Evolutionary conservation across 495 filamentous ascomycete species (phyloP).

Genomic region (Penicillium robsamsonii): DNA sequence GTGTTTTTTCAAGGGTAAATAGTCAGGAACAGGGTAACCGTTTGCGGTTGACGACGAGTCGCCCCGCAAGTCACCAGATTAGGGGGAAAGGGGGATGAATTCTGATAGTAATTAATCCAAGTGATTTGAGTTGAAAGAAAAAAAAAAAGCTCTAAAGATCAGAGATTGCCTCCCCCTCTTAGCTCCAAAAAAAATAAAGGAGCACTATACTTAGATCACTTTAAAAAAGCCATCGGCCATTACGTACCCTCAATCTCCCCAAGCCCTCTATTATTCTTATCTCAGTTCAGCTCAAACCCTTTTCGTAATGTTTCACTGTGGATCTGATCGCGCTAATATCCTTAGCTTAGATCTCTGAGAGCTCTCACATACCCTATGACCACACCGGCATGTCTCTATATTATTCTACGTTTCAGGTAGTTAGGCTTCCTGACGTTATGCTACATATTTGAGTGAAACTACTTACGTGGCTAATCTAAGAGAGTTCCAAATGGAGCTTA

Average conservation of each 20-base stretch:
- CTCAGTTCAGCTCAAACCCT: background rate
- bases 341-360: slow-evolving; percentile 19
- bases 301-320: slow-evolving; percentile 32
- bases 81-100: slow-evolving; percentile 1
- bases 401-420: background rate
- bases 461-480: no score
- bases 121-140: background rate
- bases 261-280: background rate
- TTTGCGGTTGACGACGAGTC: slow-evolving; percentile 31
- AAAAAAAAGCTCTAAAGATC: slow-evolving; percentile 2
- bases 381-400: background rate
- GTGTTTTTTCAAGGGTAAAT: slow-evolving; percentile 3
- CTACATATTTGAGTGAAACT: background rate
- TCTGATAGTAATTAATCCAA: background rate
- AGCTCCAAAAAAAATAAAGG: background rate
- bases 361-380: background rate
- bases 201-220: background rate
- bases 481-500: no score
- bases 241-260: slow-evolving; percentile 22
- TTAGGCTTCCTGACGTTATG: background rate
- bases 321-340: slow-evolving; percentile 28
- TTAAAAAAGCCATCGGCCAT: slow-evolving; percentile 9
- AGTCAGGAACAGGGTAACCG: slow-evolving; percentile 35
- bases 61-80: slow-evolving; percentile 22
- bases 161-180: background rate